Evolutionary conservation across 2,329 filamentous ascomycete genomes (phyloP).

Genomic region (Hirsutella minnesotensis): DNA sequence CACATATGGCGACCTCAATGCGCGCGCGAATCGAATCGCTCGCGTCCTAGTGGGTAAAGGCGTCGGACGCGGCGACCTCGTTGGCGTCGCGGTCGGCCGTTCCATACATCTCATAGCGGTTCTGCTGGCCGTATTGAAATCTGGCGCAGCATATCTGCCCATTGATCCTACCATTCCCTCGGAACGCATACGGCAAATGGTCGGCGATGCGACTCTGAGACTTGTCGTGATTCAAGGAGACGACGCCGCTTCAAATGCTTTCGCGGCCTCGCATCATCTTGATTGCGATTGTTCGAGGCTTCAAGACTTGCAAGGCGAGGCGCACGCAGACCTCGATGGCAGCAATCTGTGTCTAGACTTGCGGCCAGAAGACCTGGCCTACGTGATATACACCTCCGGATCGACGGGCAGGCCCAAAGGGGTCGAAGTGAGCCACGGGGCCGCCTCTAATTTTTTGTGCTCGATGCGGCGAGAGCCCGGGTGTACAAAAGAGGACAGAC

Average conservation of each 20-base stretch:
- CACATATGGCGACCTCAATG: slow-evolving; percentile 4
- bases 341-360: background rate
- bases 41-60: slow-evolving; percentile 1
- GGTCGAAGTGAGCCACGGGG: slow-evolving; percentile 1
- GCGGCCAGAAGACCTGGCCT: slow-evolving; percentile 1
- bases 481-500: slow-evolving; percentile 6
- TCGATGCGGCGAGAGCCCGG: slow-evolving; percentile 6
- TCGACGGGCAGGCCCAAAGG: background rate
- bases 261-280: background rate
- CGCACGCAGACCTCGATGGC: background rate
- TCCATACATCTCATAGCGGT: slow-evolving; percentile 8
- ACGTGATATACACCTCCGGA: background rate
- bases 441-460: slow-evolving; percentile 5
- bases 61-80: slow-evolving; percentile 4
- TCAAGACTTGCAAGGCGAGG: background rate
- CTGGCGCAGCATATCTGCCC: slow-evolving; percentile 9
- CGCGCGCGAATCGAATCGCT: slow-evolving; percentile 4
- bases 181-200: slow-evolving; percentile 8
- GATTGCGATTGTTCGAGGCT: background rate
- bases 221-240: slow-evolving; percentile 4
- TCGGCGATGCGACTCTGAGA: slow-evolving; percentile 6
- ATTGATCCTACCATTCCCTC: slow-evolving; percentile 8
- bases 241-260: background rate
- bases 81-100: slow-evolving; percentile 7
- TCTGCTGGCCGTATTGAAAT: slow-evolving; percentile 7